Percentiles rank a stretch among this genome's conserved stretches.
phyloP scores from a whole-genome alignment of 306 rosid genomes.

The Quillaja saponaria region DNA sequence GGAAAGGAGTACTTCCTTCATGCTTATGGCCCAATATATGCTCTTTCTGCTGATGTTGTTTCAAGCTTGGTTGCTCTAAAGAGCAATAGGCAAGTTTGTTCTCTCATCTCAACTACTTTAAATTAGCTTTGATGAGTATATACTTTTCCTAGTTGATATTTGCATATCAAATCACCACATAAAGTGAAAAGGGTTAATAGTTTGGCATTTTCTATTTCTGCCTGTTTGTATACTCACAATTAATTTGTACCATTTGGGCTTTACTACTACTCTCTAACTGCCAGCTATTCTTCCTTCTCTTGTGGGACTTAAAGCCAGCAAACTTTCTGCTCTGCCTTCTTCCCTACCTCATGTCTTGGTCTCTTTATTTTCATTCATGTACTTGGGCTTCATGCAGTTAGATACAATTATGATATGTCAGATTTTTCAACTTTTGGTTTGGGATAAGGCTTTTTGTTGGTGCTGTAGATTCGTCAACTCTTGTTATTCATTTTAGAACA shows the following conservation, averaged over 20 bases:
- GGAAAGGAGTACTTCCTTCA: conserved; percentile 95
- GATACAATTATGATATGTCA: too few relatives aligned
- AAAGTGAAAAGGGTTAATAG: conserved; percentile 9
- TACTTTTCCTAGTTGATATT: conserved; percentile 17
- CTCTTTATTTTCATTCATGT: conserved; percentile 1
- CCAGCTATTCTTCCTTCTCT: too few relatives aligned
- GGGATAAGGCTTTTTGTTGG: too few relatives aligned
- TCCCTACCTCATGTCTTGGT: conserved; percentile 2
- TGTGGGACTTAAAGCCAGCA: too few relatives aligned
- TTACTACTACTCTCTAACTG: too few relatives aligned
- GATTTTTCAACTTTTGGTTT: too few relatives aligned
- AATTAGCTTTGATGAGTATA: conserved; percentile 6
- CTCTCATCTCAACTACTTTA: neutral
- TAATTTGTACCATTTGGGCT: too few relatives aligned
- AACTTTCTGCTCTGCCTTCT: too few relatives aligned
- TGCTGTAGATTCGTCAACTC: too few relatives aligned
- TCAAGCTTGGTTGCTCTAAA: conserved; percentile 85
- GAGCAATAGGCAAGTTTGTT: conserved; percentile 69
- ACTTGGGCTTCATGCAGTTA: conserved; percentile 11
- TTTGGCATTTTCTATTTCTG: neutral
- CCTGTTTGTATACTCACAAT: neutral
- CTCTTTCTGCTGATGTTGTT: conserved; percentile 92
- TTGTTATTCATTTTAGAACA: too few relatives aligned
- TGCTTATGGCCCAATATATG: conserved; percentile 97
- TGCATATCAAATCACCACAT: neutral